phyloP scores from a whole-genome alignment of 306 rosid species.

The Prunus mira region DNA sequence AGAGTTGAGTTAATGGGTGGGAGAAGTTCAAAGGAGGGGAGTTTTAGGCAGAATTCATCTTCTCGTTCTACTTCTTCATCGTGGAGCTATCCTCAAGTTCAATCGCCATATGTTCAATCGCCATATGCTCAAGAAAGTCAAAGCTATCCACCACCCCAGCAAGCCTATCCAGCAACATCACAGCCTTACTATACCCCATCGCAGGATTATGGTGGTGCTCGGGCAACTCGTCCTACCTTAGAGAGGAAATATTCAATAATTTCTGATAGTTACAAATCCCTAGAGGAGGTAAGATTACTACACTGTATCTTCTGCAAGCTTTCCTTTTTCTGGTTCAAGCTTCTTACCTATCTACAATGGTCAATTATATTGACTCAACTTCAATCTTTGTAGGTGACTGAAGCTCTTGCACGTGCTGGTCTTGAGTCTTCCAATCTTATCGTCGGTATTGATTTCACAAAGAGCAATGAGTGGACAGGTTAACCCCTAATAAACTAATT shows the following conservation, averaged over 20 bases:
- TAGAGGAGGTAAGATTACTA: conserved; percentile 52
- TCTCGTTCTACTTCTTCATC: background rate
- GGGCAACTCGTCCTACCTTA: conserved; percentile 23
- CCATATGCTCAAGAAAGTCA: conserved; percentile 46
- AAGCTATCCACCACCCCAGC: conserved; percentile 42
- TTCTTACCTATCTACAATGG: background rate
- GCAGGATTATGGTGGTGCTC: conserved; percentile 10
- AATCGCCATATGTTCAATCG: conserved; percentile 28
- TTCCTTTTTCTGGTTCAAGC: background rate
- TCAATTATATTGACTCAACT: background rate
- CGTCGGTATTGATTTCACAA: conserved; percentile 90
- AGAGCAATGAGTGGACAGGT: conserved; percentile 99
- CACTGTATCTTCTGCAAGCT: background rate
- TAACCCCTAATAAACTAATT: conserved; percentile 2
- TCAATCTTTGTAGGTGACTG: conserved; percentile 64
- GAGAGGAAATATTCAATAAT: conserved; percentile 85
- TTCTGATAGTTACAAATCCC: conserved; percentile 65
- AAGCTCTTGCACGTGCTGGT: conserved; percentile 90
- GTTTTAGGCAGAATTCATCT: conserved; percentile 27
- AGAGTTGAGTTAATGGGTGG: conserved; percentile 68
- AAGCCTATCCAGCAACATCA: conserved; percentile 23
- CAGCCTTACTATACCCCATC: conserved; percentile 9
- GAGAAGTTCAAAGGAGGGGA: conserved; percentile 55
- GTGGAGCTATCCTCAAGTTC: background rate
- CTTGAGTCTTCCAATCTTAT: conserved; percentile 97